Percentiles rank a stretch among this genome's conserved stretches.
phyloP scores from a whole-genome alignment of 257 asterid genomes.

The Capsicum pubescens region DNA sequence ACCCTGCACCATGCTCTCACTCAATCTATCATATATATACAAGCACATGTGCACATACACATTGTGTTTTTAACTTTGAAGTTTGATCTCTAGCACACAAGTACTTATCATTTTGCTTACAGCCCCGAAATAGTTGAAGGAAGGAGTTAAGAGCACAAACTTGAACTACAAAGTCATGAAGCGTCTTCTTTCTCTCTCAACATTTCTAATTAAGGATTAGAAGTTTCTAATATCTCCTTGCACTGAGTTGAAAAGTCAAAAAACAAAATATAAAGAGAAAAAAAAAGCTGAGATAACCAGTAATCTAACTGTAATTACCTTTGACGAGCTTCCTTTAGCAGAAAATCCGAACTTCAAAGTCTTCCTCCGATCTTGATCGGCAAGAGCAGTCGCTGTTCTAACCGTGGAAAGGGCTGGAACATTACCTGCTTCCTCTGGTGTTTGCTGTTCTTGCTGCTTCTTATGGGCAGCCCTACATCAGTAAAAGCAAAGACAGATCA shows the following conservation, averaged over 20 bases:
- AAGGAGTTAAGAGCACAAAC: constrained; percentile 3
- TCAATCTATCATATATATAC: not conserved
- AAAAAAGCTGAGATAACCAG: not conserved
- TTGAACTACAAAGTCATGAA: not conserved
- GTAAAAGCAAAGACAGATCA: constrained; percentile 8
- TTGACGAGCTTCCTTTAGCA: constrained; percentile 63
- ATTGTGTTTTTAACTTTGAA: not conserved
- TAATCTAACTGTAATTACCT: constrained; percentile 50
- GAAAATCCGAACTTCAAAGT: constrained; percentile 88
- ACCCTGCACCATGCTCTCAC: not conserved
- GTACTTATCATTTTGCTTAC: not conserved
- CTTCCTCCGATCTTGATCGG: constrained; percentile 91
- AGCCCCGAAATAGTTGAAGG: not conserved
- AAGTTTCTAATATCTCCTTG: constrained; percentile 1
- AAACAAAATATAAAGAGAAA: not conserved
- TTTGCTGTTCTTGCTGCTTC: constrained; percentile 72
- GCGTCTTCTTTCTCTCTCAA: constrained; percentile 14
- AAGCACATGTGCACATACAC: not conserved
- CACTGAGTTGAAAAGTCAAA: not conserved
- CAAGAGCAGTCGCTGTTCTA: constrained; percentile 77
- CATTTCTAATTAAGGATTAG: not conserved
- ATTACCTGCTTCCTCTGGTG: constrained; percentile 55
- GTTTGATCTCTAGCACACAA: not conserved
- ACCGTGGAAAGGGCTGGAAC: constrained; percentile 43
- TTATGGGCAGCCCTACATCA: constrained; percentile 74